Percentiles rank a stretch among this genome's conserved stretches.
Evolutionary conservation across 108 stramenopile genomes (phyloP).

Genomic region (Thalassiosira profunda): DNA sequence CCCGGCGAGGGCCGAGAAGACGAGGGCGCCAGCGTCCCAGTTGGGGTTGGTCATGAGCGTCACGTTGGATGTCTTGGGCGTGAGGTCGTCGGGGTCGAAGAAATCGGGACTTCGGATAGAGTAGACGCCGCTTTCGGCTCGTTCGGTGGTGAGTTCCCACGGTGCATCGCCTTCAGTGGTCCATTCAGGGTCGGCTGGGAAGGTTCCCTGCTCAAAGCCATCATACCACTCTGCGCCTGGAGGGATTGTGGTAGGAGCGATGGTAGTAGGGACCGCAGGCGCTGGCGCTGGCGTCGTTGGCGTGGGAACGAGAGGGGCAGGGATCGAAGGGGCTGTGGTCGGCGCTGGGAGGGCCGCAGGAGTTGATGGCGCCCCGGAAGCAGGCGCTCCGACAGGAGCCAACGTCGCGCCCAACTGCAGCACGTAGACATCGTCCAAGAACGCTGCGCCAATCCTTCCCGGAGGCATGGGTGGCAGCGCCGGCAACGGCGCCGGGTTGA

Average conservation of each 20-base stretch:
- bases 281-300: too few relatives aligned
- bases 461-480: neutral
- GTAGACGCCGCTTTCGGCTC: neutral
- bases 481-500: neutral
- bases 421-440: conserved; percentile 4
- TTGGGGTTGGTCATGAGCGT: conserved; percentile 2
- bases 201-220: conserved; percentile 1
- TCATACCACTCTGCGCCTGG: neutral
- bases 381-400: too few relatives aligned
- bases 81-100: neutral
- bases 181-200: neutral
- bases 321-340: too few relatives aligned
- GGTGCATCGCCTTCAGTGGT: neutral
- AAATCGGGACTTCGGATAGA: conserved; percentile 9
- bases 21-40: neutral
- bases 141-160: neutral
- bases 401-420: neutral
- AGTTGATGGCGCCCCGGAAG: too few relatives aligned
- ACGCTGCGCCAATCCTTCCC: neutral
- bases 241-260: conserved; percentile 2
- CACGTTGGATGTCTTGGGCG: neutral
- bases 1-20: neutral
- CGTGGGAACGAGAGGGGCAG: too few relatives aligned
- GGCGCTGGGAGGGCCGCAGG: too few relatives aligned
- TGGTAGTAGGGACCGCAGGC: neutral